Base-by-base conservation (phyloP, 768 basidiomycete genomes). In the Xerocomus spinulosus region DNA sequence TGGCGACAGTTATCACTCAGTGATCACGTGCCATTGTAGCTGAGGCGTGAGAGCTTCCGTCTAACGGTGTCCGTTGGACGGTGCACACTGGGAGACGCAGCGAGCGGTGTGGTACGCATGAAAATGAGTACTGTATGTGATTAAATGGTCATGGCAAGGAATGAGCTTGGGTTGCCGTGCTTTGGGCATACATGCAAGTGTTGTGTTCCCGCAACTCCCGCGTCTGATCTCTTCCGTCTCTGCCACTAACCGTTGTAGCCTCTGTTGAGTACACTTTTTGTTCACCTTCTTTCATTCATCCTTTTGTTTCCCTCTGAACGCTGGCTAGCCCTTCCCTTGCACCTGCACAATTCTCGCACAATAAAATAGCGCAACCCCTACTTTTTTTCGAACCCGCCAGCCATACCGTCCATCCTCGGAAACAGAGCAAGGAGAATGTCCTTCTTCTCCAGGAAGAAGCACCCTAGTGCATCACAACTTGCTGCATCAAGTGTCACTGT, bases 401-500 rank as follows among this genome's bases (percentile, higher is more conserved):
- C 78, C 80, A 85, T 84, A 77, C 76, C 81, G 80, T 85, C 79
- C 64, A 68, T 85, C 68, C 69, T 83, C 66, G 72, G 74, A 55
- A 63, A 66, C 65, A 77, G 79, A 69, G 61, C 79, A 55, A 73
- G 82, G 68, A 84, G 84, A 81, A 92, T 92, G 89, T 89, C 87
- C 78, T 92, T 90, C 87, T 92, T 92, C 80, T 85, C 81, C 36
- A 79, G 87, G 79, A 89, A 83, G 83, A 90, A 87, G 79, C 78
- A 82, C 54, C 75, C 79, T 44, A 78, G 71, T 42, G 68, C 71
- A 55, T 69, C 68, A 20, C 76, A 76, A 56, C 68, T 70, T 45
- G 61, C 64, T 42, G 56, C 71, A 23, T 55, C 77, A 25, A 69
- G 68, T 59, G 80, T 83, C 55, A 76, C 80, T 35, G 70, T 83